These are phyloP conservation scores for Camellia sinensis DNA, from an alignment of 148 eudicot genomes.

Conservation along the genomic window DNA sequence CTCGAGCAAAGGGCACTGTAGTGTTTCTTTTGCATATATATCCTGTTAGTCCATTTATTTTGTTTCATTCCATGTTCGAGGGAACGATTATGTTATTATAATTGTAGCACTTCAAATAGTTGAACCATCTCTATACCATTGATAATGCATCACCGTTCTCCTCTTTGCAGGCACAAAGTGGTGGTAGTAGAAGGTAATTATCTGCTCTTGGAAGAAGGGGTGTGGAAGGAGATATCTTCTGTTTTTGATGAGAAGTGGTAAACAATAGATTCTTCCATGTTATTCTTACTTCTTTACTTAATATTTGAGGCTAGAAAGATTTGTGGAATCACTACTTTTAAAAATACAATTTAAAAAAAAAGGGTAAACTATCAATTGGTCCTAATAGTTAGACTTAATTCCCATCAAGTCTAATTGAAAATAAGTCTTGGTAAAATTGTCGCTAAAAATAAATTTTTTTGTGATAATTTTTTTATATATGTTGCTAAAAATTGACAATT, in stretches of 20 bases:
- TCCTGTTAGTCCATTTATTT: background rate
- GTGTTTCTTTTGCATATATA: conserved; percentile 6
- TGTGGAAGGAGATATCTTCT: conserved; percentile 74
- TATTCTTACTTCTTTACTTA: background rate
- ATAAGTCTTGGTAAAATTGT: no score
- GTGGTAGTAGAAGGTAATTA: conserved; percentile 95
- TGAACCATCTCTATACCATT: conserved; percentile 1
- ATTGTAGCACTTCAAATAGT: background rate
- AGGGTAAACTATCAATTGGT: no score
- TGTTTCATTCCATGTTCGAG: background rate
- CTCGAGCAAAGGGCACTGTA: background rate
- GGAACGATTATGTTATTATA: background rate
- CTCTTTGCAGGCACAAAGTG: conserved; percentile 77
- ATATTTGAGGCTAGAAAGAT: background rate
- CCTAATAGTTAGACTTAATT: no score
- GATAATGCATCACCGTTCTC: background rate
- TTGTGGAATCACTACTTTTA: background rate
- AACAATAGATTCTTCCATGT: background rate
- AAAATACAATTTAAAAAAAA: background rate
- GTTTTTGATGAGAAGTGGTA: conserved; percentile 93
- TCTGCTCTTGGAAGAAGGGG: conserved; percentile 70
- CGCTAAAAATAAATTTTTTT: no score
- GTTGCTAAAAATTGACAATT: no score
- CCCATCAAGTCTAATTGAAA: no score
- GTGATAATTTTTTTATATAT: no score